Base-by-base conservation (phyloP, 192 early-diverging fungal genomes). In the Coemansia sp. region DNA sequence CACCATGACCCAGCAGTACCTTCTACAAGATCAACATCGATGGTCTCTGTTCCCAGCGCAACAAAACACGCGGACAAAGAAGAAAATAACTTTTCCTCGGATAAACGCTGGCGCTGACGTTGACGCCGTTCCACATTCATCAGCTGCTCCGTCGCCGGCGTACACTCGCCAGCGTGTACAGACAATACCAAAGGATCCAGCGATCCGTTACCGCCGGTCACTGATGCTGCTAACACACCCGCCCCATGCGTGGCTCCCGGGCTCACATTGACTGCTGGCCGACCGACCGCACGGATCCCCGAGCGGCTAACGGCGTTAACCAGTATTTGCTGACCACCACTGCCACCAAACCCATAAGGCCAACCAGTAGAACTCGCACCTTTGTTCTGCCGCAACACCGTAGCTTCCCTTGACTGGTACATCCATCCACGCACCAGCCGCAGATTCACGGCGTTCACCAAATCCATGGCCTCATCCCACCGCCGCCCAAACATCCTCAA, bases 111-210 rank as follows among this genome's bases (percentile, higher is more conserved):
- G 12, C n/a, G 22, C 22, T 28, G 22, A 28, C 66, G 66, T 22
- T 64, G 64, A 8, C 43, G 28, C 12, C 80, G 74, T 68, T 82
- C 80, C 2, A 39, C 8, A 14, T 65, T 56, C 80, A 82, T 77
- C 65, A 82, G 51, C 72, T 59, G 80, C 72, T 68, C 75, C 7
- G 80, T 82, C 5, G 68, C 74, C 34, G 71, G 65, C 33, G 18
- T 71, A n/a, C 62, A 53, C 54, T 82, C 80, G 55, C 74, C 80
- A 0, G 80, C 74, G 12, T 82, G 80, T 64, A 77, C 80, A n/a
- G 80, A 77, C 7, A 74, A 53, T n/a, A 82, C 71, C 48, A 74
- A 52, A 17, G 66, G 15, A 4, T 82, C 80, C 51, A 82, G 39
- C 2, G 71, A 63, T 4, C 80, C 72, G 45, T 63, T 73, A 32